phyloP scores from a whole-genome alignment of 2,329 filamentous ascomycete genomes.

The Trichoderma cornu-damae region DNA sequence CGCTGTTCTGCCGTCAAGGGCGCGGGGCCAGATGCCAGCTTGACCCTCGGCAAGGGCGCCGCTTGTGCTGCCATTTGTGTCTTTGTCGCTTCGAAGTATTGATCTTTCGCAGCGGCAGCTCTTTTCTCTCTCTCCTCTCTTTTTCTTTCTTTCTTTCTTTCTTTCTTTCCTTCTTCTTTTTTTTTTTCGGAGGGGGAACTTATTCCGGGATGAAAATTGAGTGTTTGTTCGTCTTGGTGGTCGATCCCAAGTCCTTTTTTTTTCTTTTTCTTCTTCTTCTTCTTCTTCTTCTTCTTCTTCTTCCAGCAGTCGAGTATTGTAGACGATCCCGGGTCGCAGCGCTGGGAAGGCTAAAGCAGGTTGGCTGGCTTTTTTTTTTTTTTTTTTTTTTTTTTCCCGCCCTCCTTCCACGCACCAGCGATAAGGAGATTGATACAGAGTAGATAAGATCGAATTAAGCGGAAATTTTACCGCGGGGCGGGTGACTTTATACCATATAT shows the following conservation, averaged over 20 bases:
- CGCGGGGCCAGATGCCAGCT: slow-evolving; percentile 75
- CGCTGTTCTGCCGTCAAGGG: slow-evolving; percentile 85
- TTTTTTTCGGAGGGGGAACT: too few species aligned
- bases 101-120: neutral
- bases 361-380: slow-evolving; percentile 13
- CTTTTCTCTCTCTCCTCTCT: too few species aligned
- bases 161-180: too few species aligned
- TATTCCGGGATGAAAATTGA: too few species aligned
- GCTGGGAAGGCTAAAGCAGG: neutral
- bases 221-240: neutral
- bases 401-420: too few species aligned
- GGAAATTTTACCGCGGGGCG: neutral
- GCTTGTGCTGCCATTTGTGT: slow-evolving; percentile 79
- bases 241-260: neutral
- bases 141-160: too few species aligned
- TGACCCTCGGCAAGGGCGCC: slow-evolving; percentile 71
- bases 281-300: neutral
- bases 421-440: slow-evolving; percentile 8
- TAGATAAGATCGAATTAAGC: neutral
- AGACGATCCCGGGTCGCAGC: neutral
- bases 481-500: neutral
- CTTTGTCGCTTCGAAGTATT: slow-evolving; percentile 5
- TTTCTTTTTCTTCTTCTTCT: neutral
- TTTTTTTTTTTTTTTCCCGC: too few species aligned
- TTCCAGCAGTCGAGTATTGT: neutral